Percentiles rank a stretch among this genome's conserved stretches.
Conservation (phyloP, 768 basidiomycete genomes). For the Boletus vinaceobasis region DNA sequence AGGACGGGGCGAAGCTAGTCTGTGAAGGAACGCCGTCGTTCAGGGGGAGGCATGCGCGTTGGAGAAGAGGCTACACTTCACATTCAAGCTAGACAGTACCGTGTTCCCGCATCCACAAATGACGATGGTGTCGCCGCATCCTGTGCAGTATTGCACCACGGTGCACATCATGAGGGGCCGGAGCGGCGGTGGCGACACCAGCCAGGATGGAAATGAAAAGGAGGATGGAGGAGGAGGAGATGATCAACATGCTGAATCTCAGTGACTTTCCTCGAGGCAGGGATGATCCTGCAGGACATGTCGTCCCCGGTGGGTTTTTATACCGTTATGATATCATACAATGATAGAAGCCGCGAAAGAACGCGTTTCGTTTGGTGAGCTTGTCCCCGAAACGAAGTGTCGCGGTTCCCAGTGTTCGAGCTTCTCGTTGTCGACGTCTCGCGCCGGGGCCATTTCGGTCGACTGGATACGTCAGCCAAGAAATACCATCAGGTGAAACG, state of each 20-base stretch:
- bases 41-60: background rate
- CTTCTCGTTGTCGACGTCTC: background rate
- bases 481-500: background rate
- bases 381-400: background rate
- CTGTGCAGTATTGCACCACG: background rate
- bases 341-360: background rate
- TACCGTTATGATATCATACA: background rate
- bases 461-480: background rate
- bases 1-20: background rate
- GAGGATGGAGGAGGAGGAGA: background rate
- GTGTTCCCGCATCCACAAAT: background rate
- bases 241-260: constrained; percentile 1
- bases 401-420: background rate
- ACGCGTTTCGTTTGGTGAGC: background rate
- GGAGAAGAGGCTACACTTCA: background rate
- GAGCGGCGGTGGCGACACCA: background rate
- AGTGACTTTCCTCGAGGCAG: background rate
- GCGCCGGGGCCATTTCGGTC: background rate
- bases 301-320: constrained; percentile 1
- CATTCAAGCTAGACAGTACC: background rate
- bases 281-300: background rate
- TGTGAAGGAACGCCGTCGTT: background rate
- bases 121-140: constrained; percentile 1
- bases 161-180: background rate
- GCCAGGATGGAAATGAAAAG: constrained; percentile 1